Evolutionary conservation across 192 early-diverging fungal genomes (phyloP), one percentile per base, ranked within the genome.

Genomic region (Coemansia sp.): DNA sequence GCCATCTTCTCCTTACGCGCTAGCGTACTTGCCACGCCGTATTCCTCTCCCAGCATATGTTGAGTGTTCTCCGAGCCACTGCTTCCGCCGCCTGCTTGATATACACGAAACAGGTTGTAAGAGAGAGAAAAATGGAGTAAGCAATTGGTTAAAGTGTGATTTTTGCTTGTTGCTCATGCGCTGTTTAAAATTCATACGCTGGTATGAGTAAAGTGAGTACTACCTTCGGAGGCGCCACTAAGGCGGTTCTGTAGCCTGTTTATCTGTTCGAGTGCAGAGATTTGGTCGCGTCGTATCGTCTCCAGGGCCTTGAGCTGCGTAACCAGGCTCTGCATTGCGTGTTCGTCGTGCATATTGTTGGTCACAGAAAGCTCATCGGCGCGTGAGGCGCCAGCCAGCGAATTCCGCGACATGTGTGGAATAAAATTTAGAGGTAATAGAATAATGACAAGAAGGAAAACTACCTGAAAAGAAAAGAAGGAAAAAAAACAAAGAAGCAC

Each of bases 1-100:
- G 70, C 67, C 35, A 57, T 48, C 55, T 72, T 68, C 64, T 81
- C 78, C 38, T 72, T 73, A 28, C 48, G 70, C 2, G 67, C 78
- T 4, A 72, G 51, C 14, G 60, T 43, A 2, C 43, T 28, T 4
- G 65, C 75, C 2, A 32, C 64, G 20, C n/a, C 45, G 14, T 48
- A 48, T 15, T 48, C 45, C 3, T 48, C 45, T 3, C 45, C 45
- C 5, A 48, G 45, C 45, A 15, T 15, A 3, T 12, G 9, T 48
- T 48, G 45, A 8, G 17, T 15, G 14, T 12, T 48, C 3, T 48
- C 45, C 14, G 14, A 12, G 14, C 45, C 45, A 48, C 45, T 48
- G 45, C 45, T 14, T 14, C 8, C 45, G n/a, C n/a, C 22, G 22
- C 22, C 22, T 28, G 22, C 22, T 28, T 28, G 22, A 28, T 28